Evolutionary conservation across 345 rosid species (phyloP), one percentile per base, ranked within the genome.

Genomic region (Dipteronia dyeriana): DNA sequence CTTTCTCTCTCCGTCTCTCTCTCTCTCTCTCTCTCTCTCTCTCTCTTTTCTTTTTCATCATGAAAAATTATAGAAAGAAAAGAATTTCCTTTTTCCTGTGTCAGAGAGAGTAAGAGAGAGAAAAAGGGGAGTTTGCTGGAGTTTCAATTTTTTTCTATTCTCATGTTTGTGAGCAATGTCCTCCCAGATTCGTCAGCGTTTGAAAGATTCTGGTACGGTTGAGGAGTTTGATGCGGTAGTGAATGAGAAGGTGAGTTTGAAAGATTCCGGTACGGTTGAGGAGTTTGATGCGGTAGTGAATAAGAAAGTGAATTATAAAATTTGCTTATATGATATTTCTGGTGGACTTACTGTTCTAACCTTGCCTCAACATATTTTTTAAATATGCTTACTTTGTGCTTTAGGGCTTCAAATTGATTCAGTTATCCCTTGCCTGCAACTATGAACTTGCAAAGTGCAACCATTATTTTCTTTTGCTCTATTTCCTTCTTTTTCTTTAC

Each of bases 201-300:
- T 96, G 89, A 92, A 85, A 84, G 95, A 94, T 82, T 91, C 92
- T 65, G 85, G 83, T 68, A 66, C 91, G 4, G 94, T 88, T 68
- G 94, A 89, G 82, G 95, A 91, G 84, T 91, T 92, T 80, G 90
- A 87, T 57, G 94, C 97, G 74, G 82, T 85, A 80, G 93, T 94
- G 84, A 87, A 94, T 82, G 89, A 82, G 75, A 96, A 89, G 98
- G 98, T 92, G 64, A 80, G 77, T 8, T 45, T 9, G 38, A 34
- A 34, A 34, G 95, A 94, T 82, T 91, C 92, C 68, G 84, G 83
- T 70, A 66, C 90, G 3, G 94, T 88, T 68, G 94, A 89, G 82
- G 95, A 91, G 84, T 91, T 92, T 80, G 90, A 86, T 56, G 94
- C 95, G 74, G 82, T 85, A 80, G 93, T 94, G 84, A 87, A 94